phyloP scores from a whole-genome alignment of 1,284 basidiomycete species.

The Irpex sp. region DNA sequence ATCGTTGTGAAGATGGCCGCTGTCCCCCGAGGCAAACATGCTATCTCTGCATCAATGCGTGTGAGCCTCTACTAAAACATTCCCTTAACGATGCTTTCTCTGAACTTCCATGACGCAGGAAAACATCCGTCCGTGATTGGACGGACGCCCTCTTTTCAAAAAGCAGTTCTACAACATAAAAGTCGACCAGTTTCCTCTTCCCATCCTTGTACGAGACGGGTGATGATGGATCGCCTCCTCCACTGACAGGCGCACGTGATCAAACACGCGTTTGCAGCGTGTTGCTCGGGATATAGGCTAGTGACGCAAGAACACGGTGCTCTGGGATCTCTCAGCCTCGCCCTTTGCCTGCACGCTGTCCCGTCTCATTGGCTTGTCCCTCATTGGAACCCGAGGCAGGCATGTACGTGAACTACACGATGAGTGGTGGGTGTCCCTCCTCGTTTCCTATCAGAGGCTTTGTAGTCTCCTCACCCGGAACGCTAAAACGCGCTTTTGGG shows the following conservation, averaged over 20 bases:
- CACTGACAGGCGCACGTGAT: neutral
- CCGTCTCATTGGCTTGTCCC: neutral
- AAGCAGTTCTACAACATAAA: neutral
- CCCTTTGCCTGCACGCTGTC: neutral
- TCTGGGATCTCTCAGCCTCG: neutral
- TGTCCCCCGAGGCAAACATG: neutral
- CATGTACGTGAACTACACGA: slow-evolving; percentile 10
- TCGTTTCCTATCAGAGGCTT: neutral
- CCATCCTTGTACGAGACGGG: neutral
- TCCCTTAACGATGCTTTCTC: neutral
- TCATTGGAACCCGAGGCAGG: neutral
- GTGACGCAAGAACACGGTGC: neutral
- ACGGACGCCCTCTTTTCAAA: neutral
- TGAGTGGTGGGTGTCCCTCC: slow-evolving; percentile 10
- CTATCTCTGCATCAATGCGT: neutral
- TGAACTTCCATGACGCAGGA: neutral
- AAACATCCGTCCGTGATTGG: neutral
- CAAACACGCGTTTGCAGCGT: slow-evolving; percentile 1
- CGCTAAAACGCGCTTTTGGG: slow-evolving; percentile 1
- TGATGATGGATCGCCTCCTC: neutral
- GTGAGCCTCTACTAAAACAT: neutral
- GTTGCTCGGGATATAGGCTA: slow-evolving; percentile 1
- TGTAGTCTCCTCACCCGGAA: neutral
- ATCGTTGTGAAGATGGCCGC: neutral
- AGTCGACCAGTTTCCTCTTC: neutral